Evolutionary conservation across 805 yeast genomes (phyloP), one percentile per base, ranked within the genome.

Genomic region (Metschnikowia lunata): DNA sequence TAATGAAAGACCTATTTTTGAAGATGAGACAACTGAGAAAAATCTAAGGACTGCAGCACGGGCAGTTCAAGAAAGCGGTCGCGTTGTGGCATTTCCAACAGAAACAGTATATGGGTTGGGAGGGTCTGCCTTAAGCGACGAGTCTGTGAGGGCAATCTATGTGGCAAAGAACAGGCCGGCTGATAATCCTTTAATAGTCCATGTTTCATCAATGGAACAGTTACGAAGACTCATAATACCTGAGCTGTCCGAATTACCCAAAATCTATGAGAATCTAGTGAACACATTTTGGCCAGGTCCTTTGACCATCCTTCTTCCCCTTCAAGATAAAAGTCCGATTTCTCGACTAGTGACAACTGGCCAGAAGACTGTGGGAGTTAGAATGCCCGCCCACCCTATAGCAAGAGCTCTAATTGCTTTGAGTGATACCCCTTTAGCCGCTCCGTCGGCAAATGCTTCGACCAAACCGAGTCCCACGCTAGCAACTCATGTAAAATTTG

Each of bases 81-180:
- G 43, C 3, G 88, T 83, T 0, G 89, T 93, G 11, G 98, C 91
- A 0, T 90, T 93, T 56, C 99, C 99, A 1, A 88, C 99, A 0
- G 99, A 93, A 60, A 93, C 99, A 0, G 99, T 93, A 0, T 93
- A 93, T 62, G 99, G 99, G 0, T 72, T 93, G 1, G 99, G 96
- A 0, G 99, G 93, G 1, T 83, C 90, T 3, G 86, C 95, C 0
- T 67, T 87, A 39, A 74, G 72, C 42, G 88, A 88, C 42, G 79
- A 77, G 6, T 77, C 95, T 0, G 96, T 90, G 2, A 61, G 64
- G 46, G 78, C 82, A 36, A 93, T 93, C 8, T 93, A 89, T 62
- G 71, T 64, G 26, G 98, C 97, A 26, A 93, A 93, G 57, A 88
- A 89, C 59, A 74, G 99, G 51, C 99, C 99, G 0, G 81, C 95